Percentiles rank a stretch among this genome's conserved stretches.
phyloP scores from a whole-genome alignment of 148 eudicot genomes.

The Fagopyrum homotropicum region DNA sequence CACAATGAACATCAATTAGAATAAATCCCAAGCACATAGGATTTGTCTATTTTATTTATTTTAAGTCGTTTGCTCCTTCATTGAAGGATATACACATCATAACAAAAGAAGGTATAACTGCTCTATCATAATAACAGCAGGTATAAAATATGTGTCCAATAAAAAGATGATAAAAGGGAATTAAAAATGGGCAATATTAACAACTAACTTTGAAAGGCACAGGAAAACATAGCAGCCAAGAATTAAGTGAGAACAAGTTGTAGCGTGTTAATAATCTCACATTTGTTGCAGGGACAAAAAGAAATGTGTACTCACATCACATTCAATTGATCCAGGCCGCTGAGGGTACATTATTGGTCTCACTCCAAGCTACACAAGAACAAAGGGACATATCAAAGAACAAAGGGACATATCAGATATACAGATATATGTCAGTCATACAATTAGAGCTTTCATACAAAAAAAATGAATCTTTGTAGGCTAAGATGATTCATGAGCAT shows the following conservation, averaged over 20 bases:
- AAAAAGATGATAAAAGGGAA: not conserved
- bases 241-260: not conserved
- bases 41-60: not conserved
- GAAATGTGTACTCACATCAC: slow-evolving; percentile 64
- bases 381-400: not conserved
- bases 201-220: not conserved
- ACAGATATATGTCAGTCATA: not conserved
- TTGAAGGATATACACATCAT: too few relatives aligned
- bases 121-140: not conserved
- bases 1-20: not conserved
- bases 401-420: slow-evolving; percentile 4
- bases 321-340: slow-evolving; percentile 82
- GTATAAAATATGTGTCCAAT: not conserved
- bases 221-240: not conserved
- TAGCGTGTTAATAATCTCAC: not conserved
- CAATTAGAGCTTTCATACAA: not conserved
- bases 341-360: slow-evolving; percentile 56
- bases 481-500: not conserved
- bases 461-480: slow-evolving; percentile 2
- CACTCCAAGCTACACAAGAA: slow-evolving; percentile 47
- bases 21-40: not conserved
- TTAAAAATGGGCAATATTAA: not conserved
- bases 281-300: not conserved
- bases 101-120: too few relatives aligned
- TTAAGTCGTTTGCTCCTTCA: not conserved